phyloP scores from a whole-genome alignment of 2,329 filamentous ascomycete genomes.

The Alternaria postmessia region DNA sequence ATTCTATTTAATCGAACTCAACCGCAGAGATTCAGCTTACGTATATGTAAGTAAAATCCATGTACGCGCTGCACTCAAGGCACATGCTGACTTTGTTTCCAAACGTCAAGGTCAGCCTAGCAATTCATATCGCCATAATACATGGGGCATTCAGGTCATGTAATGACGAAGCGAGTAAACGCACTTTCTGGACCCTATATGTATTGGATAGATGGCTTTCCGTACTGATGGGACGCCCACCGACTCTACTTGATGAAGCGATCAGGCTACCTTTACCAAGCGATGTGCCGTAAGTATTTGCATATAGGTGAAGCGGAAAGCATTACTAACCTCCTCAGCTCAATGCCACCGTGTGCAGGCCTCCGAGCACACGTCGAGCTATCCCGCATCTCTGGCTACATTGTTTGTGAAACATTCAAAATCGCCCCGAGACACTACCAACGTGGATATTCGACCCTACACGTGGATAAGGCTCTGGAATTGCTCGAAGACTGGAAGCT shows the following conservation, averaged over 20 bases:
- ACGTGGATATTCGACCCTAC: conserved; percentile 12
- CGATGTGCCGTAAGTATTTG: conserved; percentile 29
- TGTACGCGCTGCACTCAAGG: neutral
- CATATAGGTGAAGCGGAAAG: neutral
- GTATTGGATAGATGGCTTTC: conserved; percentile 40
- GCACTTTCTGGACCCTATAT: conserved; percentile 37
- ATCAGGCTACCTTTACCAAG: conserved; percentile 34
- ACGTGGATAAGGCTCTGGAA: conserved; percentile 29
- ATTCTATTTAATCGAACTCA: conserved; percentile 40
- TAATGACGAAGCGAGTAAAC: conserved; percentile 30
- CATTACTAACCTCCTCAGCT: conserved; percentile 22
- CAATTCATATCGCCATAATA: conserved; percentile 37
- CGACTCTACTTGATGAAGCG: conserved; percentile 35
- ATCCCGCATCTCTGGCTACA: conserved; percentile 32
- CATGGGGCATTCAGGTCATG: conserved; percentile 33
- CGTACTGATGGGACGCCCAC: conserved; percentile 37
- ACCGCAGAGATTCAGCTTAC: conserved; percentile 38
- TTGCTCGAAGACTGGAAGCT: conserved; percentile 32
- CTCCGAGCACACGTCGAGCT: conserved; percentile 36
- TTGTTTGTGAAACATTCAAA: conserved; percentile 39
- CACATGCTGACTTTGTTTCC: neutral
- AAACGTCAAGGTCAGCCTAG: conserved; percentile 18
- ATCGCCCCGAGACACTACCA: conserved; percentile 27
- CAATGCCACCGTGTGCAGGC: conserved; percentile 31
- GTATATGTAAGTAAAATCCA: conserved; percentile 29